Base-by-base conservation (phyloP, 495 filamentous ascomycete species). In the Aspergillus bridgeri region DNA sequence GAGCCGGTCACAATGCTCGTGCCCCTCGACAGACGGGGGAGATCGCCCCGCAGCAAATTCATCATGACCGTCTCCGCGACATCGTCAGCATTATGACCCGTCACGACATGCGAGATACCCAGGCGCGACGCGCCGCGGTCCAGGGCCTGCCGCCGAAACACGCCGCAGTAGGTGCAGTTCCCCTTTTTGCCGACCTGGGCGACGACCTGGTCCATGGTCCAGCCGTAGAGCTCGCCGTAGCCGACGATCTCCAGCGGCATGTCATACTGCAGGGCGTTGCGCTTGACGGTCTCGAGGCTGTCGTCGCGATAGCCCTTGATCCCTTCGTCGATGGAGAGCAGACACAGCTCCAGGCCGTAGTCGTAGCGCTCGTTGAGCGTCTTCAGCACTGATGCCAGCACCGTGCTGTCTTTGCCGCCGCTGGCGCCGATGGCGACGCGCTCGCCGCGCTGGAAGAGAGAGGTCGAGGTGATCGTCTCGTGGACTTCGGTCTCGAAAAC, bases 171-270 rank as follows among this genome's bases (percentile, higher is more conserved):
- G 27, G 94, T 98, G 78, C 94, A 98, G 73, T 98, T 98, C 42
- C 95, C 95, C 74, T 96, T 97, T 72, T 97, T 97, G 23, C 95
- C 95, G 51, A 98, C 89, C 56, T 94, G 89, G 64, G 88, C 86
- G 3, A 98, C 94, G 13, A 98, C 94, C 63, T 97, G 89, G 70
- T 98, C 94, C 94, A 98, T 98, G 9, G 92, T 97, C 94, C 94
- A 98, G 3, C 95, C 94, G 69, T 98, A 98, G 5, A 98, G 79
- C 69, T 98, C 93, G 42, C 84, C 86, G 69, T 98, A 98, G 45
- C 93, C 89, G 23, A 98, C 84, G 48, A 98, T 94, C 63, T 87
- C 87, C 29, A 98, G 77, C 2, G 89, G 83, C 89, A 98, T 93
- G 13, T 86, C 82, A 69, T 96, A 96, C 69, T 98, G 92, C 13